phyloP scores from a whole-genome alignment of 1,139 yeast species.

The Arxiozyma telluris region DNA sequence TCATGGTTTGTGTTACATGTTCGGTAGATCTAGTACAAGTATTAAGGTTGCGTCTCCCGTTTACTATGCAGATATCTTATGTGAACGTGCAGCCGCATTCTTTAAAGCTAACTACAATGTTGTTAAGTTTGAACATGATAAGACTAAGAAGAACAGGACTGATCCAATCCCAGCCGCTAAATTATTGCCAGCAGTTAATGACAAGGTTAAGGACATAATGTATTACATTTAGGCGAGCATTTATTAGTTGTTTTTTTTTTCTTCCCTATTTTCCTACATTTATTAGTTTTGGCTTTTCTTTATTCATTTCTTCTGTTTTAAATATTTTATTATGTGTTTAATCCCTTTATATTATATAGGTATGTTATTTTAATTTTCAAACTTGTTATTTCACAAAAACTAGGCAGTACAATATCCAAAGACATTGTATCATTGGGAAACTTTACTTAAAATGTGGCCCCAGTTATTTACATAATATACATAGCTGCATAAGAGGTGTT shows the following conservation, averaged over 20 bases:
- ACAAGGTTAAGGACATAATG: slow-evolving; percentile 12
- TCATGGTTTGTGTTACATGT: slow-evolving; percentile 16
- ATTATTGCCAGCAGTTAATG: slow-evolving; percentile 12
- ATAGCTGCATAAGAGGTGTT: no score
- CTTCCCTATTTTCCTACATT: not conserved
- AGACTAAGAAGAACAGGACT: slow-evolving; percentile 5
- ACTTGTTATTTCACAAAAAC: no score
- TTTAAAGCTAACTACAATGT: slow-evolving; percentile 17
- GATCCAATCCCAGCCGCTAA: slow-evolving; percentile 7
- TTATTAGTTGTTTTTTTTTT: not conserved
- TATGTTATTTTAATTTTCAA: not conserved
- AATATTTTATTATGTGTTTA: no score
- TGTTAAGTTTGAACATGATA: slow-evolving; percentile 9
- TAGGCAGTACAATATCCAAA: no score
- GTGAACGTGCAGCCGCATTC: slow-evolving; percentile 17
- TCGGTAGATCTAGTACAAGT: slow-evolving; percentile 19
- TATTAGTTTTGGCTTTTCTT: not conserved
- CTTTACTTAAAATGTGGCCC: no score
- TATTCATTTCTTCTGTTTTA: not conserved
- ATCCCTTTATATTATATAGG: no score
- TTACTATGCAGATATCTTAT: slow-evolving; percentile 19
- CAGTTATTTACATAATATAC: no score
- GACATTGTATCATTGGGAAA: no score
- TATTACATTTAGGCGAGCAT: slow-evolving; percentile 11
- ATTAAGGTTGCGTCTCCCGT: slow-evolving; percentile 17